Evolutionary conservation across 208 protist species (phyloP).

Genomic region (Wallacemonas sp.): DNA sequence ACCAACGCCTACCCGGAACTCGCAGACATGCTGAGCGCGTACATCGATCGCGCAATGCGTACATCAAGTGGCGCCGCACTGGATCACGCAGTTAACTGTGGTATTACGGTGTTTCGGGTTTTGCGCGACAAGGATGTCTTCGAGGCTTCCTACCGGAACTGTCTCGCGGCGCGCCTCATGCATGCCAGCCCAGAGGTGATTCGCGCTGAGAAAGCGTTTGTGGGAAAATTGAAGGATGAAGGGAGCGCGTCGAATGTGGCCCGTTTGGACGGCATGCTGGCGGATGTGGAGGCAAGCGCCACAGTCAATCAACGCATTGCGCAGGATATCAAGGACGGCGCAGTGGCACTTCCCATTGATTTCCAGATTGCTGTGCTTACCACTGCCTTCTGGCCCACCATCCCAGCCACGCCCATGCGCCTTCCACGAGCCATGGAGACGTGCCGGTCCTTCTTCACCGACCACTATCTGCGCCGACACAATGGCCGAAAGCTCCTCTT

Average conservation of each 20-base stretch:
- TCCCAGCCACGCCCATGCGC: slow-evolving; percentile 34
- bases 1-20: slow-evolving; percentile 27
- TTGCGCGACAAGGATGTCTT: slow-evolving; percentile 67
- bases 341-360: slow-evolving; percentile 42
- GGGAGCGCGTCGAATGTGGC: slow-evolving; percentile 51
- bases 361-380: slow-evolving; percentile 72
- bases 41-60: slow-evolving; percentile 57
- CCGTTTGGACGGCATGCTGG: slow-evolving; percentile 68
- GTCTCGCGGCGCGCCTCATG: slow-evolving; percentile 61
- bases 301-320: slow-evolving; percentile 14
- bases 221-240: slow-evolving; percentile 50
- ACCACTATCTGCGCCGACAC: slow-evolving; percentile 67
- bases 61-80: slow-evolving; percentile 22
- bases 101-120: slow-evolving; percentile 53
- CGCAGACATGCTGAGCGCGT: slow-evolving; percentile 51
- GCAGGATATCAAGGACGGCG: not conserved
- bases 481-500: slow-evolving; percentile 76
- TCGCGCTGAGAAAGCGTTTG: slow-evolving; percentile 47
- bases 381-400: slow-evolving; percentile 65
- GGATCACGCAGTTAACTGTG: slow-evolving; percentile 28
- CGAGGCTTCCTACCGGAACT: slow-evolving; percentile 55
- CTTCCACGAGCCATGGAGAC: slow-evolving; percentile 53
- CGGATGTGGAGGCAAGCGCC: slow-evolving; percentile 25
- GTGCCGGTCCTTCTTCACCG: slow-evolving; percentile 54
- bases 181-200: slow-evolving; percentile 47